Evolutionary conservation across 139 green algal species (phyloP).

Genomic region (Picochlorum sp.): DNA sequence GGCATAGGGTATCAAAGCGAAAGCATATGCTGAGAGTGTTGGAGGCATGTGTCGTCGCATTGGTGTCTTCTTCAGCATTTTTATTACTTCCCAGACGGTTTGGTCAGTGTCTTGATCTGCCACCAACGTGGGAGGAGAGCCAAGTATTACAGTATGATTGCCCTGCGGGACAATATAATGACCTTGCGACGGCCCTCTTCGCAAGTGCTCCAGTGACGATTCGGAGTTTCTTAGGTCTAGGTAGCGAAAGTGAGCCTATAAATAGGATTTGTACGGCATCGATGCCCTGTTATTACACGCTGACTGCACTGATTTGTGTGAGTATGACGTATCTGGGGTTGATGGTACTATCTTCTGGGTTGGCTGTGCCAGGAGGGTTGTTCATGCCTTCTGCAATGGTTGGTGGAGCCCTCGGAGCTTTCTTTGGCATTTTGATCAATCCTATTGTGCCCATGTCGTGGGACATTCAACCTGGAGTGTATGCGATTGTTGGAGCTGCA

Average conservation of each 20-base stretch:
- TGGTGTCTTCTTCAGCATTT: not conserved
- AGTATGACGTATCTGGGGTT: conserved; percentile 58
- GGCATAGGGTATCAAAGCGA: conserved; percentile 39
- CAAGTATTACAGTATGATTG: conserved; percentile 28
- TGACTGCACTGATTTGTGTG: conserved; percentile 44
- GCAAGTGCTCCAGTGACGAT: conserved; percentile 63
- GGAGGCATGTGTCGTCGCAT: conserved; percentile 19
- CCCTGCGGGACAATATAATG: conserved; percentile 65
- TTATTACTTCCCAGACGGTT: not conserved
- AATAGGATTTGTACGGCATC: conserved; percentile 21
- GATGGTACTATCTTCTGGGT: conserved; percentile 58
- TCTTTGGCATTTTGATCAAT: conserved; percentile 53
- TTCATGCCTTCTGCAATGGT: conserved; percentile 88
- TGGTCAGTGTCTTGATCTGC: conserved; percentile 38
- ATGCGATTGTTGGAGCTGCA: conserved; percentile 69
- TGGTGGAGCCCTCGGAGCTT: conserved; percentile 52
- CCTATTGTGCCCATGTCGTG: conserved; percentile 42
- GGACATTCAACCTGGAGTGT: conserved; percentile 60
- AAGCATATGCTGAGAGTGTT: conserved; percentile 33
- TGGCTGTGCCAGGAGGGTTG: conserved; percentile 76
- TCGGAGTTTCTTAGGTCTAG: conserved; percentile 49
- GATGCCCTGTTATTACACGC: conserved; percentile 46
- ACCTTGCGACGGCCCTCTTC: conserved; percentile 74
- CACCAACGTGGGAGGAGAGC: conserved; percentile 17
- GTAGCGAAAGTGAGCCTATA: conserved; percentile 21